Evolutionary conservation across 2,329 filamentous ascomycete genomes (phyloP).

Genomic region (Colletotrichum godetiae): DNA sequence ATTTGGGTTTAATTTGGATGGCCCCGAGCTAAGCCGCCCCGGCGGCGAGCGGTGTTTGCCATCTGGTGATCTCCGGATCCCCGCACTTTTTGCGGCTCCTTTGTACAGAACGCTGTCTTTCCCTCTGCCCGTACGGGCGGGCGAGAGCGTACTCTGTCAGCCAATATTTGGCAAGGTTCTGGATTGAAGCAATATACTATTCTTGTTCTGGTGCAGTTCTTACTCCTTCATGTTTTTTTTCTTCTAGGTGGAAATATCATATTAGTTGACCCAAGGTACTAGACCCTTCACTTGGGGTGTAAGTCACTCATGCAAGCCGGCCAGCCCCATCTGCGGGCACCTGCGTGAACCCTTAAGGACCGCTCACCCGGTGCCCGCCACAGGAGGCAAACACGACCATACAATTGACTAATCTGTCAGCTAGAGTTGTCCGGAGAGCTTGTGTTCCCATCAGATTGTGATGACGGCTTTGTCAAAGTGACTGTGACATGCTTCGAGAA

Average conservation of each 20-base stretch:
- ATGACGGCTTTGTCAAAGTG: background rate
- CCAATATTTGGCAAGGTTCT: background rate
- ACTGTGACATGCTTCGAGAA: background rate
- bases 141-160: background rate
- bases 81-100: background rate
- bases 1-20: background rate
- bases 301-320: background rate
- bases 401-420: background rate
- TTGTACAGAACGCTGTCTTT: background rate
- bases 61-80: background rate
- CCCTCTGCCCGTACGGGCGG: background rate
- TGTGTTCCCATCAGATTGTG: background rate
- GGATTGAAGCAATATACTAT: background rate
- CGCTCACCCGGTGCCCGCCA: background rate
- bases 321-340: background rate
- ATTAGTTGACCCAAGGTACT: background rate
- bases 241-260: background rate
- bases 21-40: background rate
- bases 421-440: background rate
- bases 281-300: background rate
- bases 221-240: no score
- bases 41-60: background rate
- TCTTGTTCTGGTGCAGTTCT: background rate
- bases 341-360: background rate
- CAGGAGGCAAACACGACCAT: background rate